These are phyloP conservation scores for Fusarium lateritium DNA, from an alignment of 2,329 filamentous ascomycete genomes.

Conservation along the genomic window DNA sequence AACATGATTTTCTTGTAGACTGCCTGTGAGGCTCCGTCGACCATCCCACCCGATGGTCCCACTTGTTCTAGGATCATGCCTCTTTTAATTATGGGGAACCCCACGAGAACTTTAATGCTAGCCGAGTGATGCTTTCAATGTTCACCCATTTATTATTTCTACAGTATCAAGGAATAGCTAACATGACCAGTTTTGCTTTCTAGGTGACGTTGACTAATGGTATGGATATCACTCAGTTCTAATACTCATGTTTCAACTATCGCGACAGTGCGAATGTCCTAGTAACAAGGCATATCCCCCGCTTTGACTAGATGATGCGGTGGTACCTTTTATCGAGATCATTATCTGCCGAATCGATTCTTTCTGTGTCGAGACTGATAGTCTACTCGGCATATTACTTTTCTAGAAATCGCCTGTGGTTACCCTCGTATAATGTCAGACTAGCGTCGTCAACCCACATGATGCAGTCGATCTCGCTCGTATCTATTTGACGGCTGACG, in stretches of 20 bases:
- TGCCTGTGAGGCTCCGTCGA: too few species aligned
- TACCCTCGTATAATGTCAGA: conserved; percentile 11
- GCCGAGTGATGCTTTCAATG: not conserved
- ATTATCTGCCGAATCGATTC: not conserved
- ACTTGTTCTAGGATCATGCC: conserved; percentile 19
- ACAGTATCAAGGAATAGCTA: too few species aligned
- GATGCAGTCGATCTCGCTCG: conserved; percentile 26
- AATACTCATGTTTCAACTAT: too few species aligned
- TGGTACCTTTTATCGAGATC: too few species aligned
- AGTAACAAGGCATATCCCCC: too few species aligned
- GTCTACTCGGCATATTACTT: not conserved
- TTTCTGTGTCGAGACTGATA: not conserved
- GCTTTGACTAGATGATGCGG: too few species aligned
- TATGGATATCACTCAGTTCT: too few species aligned
- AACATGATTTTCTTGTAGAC: too few species aligned
- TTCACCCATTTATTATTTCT: too few species aligned
- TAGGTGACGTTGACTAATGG: too few species aligned
- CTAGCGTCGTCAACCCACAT: conserved; percentile 16
- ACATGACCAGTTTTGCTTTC: too few species aligned
- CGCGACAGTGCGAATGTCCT: too few species aligned
- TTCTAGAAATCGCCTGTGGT: not conserved
- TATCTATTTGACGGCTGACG: conserved; percentile 9
- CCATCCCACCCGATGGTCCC: not conserved
- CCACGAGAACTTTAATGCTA: conserved; percentile 8
- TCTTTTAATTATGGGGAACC: conserved; percentile 16